phyloP scores from a whole-genome alignment of 2,329 filamentous ascomycete genomes.

The Aspergillus sp. region DNA sequence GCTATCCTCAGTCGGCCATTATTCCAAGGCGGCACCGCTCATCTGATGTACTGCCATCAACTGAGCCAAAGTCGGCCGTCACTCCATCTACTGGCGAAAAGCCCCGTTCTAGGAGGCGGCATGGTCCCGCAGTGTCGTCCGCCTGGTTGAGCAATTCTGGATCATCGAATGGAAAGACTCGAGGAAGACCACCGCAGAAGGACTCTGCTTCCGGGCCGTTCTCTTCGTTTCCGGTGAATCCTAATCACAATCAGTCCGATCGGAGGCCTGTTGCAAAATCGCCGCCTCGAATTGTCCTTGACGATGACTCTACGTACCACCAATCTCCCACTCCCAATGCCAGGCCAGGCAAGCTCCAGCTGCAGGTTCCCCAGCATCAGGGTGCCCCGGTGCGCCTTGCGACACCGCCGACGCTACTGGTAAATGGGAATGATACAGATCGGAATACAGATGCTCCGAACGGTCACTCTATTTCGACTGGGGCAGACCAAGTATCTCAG shows the following conservation, averaged over 20 bases:
- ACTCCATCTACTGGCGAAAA: conserved; percentile 48
- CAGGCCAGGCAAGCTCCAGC: conserved; percentile 31
- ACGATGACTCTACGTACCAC: conserved; percentile 27
- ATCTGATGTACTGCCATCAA: conserved; percentile 26
- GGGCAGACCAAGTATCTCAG: not conserved
- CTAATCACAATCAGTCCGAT: conserved; percentile 40
- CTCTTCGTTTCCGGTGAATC: conserved; percentile 58
- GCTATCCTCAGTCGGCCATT: conserved; percentile 70
- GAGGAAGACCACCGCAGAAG: conserved; percentile 71
- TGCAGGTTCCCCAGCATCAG: conserved; percentile 34
- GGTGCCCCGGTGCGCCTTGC: conserved; percentile 35
- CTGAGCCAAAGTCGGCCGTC: conserved; percentile 62
- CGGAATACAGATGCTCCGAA: not conserved
- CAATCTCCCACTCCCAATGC: conserved; percentile 18
- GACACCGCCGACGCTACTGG: conserved; percentile 32
- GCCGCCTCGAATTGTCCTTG: conserved; percentile 35
- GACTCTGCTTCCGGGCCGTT: conserved; percentile 56
- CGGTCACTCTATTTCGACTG: not conserved
- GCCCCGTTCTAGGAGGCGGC: conserved; percentile 45
- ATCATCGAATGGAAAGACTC: conserved; percentile 57
- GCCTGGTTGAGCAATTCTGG: conserved; percentile 67
- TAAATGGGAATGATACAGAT: conserved; percentile 24
- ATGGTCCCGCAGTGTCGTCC: conserved; percentile 81
- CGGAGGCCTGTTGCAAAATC: conserved; percentile 29
- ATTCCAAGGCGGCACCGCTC: conserved; percentile 45